Evolutionary conservation across 169 alveolate species (phyloP).

Genomic region (Eimeria zaria): DNA sequence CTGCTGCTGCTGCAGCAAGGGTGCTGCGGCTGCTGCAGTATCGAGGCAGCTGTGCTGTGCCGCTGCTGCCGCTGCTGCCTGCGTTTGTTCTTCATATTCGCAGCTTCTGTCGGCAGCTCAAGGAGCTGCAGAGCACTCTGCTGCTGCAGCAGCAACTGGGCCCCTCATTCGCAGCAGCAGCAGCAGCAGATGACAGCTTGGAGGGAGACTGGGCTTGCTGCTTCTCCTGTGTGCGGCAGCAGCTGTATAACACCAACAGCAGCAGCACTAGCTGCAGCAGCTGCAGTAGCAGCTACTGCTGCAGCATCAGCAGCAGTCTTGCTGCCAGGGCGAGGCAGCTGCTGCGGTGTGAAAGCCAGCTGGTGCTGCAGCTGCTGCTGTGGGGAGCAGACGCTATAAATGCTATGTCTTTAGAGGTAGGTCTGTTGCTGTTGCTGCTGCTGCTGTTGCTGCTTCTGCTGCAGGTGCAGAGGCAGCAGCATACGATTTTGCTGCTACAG

Average conservation of each 20-base stretch:
- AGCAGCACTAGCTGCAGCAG: slow-evolving; percentile 50
- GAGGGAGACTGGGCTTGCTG: not conserved
- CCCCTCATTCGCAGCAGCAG: not conserved
- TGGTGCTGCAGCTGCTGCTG: slow-evolving; percentile 12
- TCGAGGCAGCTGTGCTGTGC: slow-evolving; percentile 55
- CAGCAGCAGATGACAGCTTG: slow-evolving; percentile 10
- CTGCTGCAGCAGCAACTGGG: not conserved
- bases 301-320: slow-evolving; percentile 24
- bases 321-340: slow-evolving; percentile 46
- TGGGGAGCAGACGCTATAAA: slow-evolving; percentile 49
- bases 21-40: slow-evolving; percentile 58
- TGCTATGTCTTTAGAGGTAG: slow-evolving; percentile 4
- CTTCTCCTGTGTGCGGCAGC: slow-evolving; percentile 12
- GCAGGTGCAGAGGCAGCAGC: not conserved
- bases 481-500: not conserved
- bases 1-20: slow-evolving; percentile 55
- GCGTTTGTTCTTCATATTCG: slow-evolving; percentile 23
- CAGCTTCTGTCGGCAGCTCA: slow-evolving; percentile 3
- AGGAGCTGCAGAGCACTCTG: slow-evolving; percentile 32
- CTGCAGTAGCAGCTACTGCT: not conserved
- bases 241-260: not conserved
- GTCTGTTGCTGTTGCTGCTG: slow-evolving; percentile 47
- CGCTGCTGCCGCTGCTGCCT: slow-evolving; percentile 71
- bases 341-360: slow-evolving; percentile 39
- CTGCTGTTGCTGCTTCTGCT: slow-evolving; percentile 28